Conservation (phyloP, 2,329 filamentous ascomycete species). For the Penicillium janthinellum region DNA sequence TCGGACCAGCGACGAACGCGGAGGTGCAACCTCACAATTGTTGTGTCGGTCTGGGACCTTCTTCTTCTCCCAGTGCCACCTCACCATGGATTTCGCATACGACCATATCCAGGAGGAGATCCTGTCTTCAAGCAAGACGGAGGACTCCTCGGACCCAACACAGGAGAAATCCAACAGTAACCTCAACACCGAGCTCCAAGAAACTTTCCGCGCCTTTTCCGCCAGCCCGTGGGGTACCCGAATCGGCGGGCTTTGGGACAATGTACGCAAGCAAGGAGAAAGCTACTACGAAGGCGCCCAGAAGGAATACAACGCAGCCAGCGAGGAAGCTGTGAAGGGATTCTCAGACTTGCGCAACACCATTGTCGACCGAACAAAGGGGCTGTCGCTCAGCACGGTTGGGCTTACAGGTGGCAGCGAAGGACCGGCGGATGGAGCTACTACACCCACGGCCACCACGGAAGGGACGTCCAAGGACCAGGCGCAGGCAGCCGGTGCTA, state of each 20-base stretch:
- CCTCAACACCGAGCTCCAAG: slow-evolving; percentile 86
- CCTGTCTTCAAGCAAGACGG: slow-evolving; percentile 58
- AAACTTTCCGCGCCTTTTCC: slow-evolving; percentile 92
- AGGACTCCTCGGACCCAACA: slow-evolving; percentile 45
- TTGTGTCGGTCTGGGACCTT: slow-evolving; percentile 16
- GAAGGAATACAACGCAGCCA: slow-evolving; percentile 78
- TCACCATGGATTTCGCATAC: slow-evolving; percentile 88
- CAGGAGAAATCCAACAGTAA: slow-evolving; percentile 47
- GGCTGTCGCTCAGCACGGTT: slow-evolving; percentile 63
- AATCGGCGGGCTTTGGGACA: slow-evolving; percentile 85
- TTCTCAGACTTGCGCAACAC: slow-evolving; percentile 69
- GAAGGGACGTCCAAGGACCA: slow-evolving; percentile 22
- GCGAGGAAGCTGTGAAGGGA: slow-evolving; percentile 79
- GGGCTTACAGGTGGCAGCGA: slow-evolving; percentile 28
- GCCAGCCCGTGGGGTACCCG: slow-evolving; percentile 86
- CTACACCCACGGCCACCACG: slow-evolving; percentile 31
- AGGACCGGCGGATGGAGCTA: slow-evolving; percentile 31
- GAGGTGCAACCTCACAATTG: slow-evolving; percentile 25
- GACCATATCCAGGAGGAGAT: slow-evolving; percentile 91
- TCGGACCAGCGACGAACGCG: slow-evolving; percentile 37
- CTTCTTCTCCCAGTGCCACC: slow-evolving; percentile 5
- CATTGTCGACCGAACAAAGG: slow-evolving; percentile 72
- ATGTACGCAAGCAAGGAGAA: slow-evolving; percentile 92
- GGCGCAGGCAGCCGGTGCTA: slow-evolving; percentile 32
- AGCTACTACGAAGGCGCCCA: slow-evolving; percentile 81